These are phyloP conservation scores for Lachancea mirantina DNA, from an alignment of 805 yeast genomes.

Conservation along the genomic window DNA sequence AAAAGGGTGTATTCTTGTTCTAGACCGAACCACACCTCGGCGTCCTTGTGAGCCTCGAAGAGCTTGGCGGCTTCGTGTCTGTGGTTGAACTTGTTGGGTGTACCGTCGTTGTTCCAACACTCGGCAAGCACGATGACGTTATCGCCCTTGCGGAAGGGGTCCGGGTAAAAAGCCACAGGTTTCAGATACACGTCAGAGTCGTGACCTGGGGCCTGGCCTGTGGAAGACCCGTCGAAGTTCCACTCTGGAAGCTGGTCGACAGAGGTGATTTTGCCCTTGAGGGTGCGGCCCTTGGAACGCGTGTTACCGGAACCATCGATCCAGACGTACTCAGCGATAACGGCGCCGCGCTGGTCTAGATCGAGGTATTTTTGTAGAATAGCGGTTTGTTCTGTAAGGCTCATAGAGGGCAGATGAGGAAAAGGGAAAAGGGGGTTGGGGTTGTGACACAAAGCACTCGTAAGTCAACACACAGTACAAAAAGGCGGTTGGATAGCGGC, in stretches of 20 bases:
- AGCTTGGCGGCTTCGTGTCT: constrained; percentile 94
- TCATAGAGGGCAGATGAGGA: constrained; percentile 6
- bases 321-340: constrained; percentile 97
- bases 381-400: constrained; percentile 59
- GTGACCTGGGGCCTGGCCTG: constrained; percentile 97
- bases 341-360: constrained; percentile 76
- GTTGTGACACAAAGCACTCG: too few species aligned
- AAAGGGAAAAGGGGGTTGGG: neutral
- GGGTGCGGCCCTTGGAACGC: constrained; percentile 92
- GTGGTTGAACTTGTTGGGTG: constrained; percentile 98
- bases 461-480: too few species aligned
- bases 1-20: constrained; percentile 98
- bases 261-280: constrained; percentile 56
- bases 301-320: constrained; percentile 85
- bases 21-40: constrained; percentile 92
- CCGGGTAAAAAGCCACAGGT: constrained; percentile 93
- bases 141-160: constrained; percentile 97
- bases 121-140: constrained; percentile 91
- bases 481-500: too few species aligned
- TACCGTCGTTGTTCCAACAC: constrained; percentile 98
- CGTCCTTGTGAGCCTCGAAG: constrained; percentile 82
- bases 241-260: constrained; percentile 93
- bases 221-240: constrained; percentile 99
- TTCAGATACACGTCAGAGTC: constrained; percentile 92
- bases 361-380: constrained; percentile 76